Evolutionary conservation across 495 filamentous ascomycete species (phyloP), one percentile per base, ranked within the genome.

Genomic region (Podospora bellae-mahoneyi): DNA sequence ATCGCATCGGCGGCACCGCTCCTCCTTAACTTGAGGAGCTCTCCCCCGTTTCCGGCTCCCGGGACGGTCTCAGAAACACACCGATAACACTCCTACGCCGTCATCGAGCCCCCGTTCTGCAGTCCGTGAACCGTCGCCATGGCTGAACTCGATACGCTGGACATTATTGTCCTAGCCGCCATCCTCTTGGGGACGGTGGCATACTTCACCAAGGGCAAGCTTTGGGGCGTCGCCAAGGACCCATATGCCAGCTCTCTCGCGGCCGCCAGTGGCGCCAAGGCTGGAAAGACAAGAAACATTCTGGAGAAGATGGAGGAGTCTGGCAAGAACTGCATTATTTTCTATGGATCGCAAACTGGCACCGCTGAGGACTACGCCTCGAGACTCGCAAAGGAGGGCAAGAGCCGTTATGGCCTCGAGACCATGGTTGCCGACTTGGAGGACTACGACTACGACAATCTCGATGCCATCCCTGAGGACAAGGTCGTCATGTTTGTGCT

Each of bases 311-410:
- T 99, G 91, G 91, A 97, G 44, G 92, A 97, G 81, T 89, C 86
- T 3, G 90, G 90, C 77, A 98, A 98, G 83, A 97, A 99, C 79
- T 97, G 93, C 81, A 89, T 99, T 65, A 91, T 98, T 69, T 97
- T 99, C 83, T 99, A 97, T 74, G 95, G 94, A 62, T 98, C 95
- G 61, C 95, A 99, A 79, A 99, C 95, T 20, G 95, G 95, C 73
- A 99, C 96, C 65, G 95, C 95, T 28, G 95, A 99, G 84, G 95
- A 99, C 75, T 99, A 99, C 72, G 96, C 95, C 65, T 97, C 96
- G n/a, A 86, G 95, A 70, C 77, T 99, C 68, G 93, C 96, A 62
- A 99, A 99, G 84, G 95, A 99, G 77, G 95, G 96, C 69, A 93
- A 92, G 72, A 96, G 94, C 75, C 86, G 95, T 64, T 99, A 97